phyloP scores from a whole-genome alignment of 2,329 filamentous ascomycete species.

The Septoria linicola region DNA sequence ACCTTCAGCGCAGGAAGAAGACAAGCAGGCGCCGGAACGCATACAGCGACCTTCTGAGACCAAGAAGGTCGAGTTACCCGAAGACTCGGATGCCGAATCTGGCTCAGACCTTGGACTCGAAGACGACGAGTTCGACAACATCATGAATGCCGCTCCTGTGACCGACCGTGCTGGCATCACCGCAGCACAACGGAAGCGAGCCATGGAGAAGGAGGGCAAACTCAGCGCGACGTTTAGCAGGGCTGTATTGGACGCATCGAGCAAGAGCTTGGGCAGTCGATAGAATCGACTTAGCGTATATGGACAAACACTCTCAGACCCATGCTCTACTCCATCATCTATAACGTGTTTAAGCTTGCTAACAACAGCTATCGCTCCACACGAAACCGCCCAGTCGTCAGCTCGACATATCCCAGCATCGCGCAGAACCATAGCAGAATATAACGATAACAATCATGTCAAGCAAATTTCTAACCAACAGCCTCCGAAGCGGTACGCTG shows the following conservation, averaged over 20 bases:
- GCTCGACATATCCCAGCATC: too few relatives aligned
- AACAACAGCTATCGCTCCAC: too few relatives aligned
- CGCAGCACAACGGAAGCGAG: constrained; percentile 58
- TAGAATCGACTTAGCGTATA: too few relatives aligned
- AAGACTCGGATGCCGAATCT: constrained; percentile 66
- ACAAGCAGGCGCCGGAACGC: constrained; percentile 60
- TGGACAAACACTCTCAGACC: too few relatives aligned
- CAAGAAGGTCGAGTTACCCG: constrained; percentile 36
- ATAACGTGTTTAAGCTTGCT: too few relatives aligned
- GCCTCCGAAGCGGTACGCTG: too few relatives aligned
- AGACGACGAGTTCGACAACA: constrained; percentile 84
- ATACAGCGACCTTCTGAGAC: constrained; percentile 58
- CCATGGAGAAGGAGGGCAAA: constrained; percentile 46
- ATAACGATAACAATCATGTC: too few relatives aligned
- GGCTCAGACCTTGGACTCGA: constrained; percentile 67
- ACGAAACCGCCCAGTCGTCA: too few relatives aligned
- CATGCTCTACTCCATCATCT: too few relatives aligned
- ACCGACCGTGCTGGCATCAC: constrained; percentile 79
- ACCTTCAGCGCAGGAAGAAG: constrained; percentile 40
- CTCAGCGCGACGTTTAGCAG: constrained; percentile 51
- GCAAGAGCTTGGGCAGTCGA: constrained; percentile 34
- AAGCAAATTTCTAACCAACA: too few relatives aligned
- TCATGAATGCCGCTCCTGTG: constrained; percentile 86
- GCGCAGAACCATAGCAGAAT: too few relatives aligned
- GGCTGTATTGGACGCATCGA: constrained; percentile 50